These are phyloP conservation scores for Lactifluus hygrophoroides DNA, from an alignment of 768 basidiomycete genomes.

Conservation along the genomic window DNA sequence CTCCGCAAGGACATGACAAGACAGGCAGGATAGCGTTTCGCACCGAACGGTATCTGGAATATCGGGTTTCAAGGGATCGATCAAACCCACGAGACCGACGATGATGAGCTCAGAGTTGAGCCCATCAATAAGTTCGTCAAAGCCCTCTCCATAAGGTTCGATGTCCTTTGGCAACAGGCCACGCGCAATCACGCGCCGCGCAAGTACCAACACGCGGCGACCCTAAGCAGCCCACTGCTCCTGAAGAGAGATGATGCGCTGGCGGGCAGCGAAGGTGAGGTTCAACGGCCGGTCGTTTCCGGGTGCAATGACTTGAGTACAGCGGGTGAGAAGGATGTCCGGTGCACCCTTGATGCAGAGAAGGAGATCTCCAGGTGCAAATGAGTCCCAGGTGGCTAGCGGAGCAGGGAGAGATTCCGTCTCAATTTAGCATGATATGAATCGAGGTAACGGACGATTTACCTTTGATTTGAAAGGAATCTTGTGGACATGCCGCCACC, in stretches of 20 bases:
- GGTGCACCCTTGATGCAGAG: constrained; percentile 45
- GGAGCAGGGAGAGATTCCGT: constrained; percentile 17
- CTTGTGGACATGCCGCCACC: constrained; percentile 25
- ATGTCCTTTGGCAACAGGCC: constrained; percentile 27
- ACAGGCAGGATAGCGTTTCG: background rate
- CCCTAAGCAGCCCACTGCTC: constrained; percentile 45
- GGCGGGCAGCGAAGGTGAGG: constrained; percentile 26
- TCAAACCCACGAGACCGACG: constrained; percentile 50
- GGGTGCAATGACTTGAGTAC: constrained; percentile 32
- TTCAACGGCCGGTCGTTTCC: constrained; percentile 29
- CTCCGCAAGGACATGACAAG: background rate
- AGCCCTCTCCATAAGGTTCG: constrained; percentile 28
- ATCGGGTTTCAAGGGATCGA: constrained; percentile 52
- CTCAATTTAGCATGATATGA: background rate
- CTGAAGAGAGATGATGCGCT: constrained; percentile 31
- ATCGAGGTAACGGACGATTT: constrained; percentile 19
- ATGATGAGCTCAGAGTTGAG: constrained; percentile 40
- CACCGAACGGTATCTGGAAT: constrained; percentile 39
- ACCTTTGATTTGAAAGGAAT: constrained; percentile 34
- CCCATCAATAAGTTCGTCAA: constrained; percentile 37
- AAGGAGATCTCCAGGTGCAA: constrained; percentile 23
- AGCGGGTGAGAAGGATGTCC: constrained; percentile 38
- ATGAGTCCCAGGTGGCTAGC: constrained; percentile 26
- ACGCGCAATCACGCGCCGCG: constrained; percentile 35
- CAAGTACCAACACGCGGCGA: constrained; percentile 54